Evolutionary conservation across 1,284 basidiomycete genomes (phyloP), one percentile per base, ranked within the genome.

Genomic region (Sanghuangporus baumii): DNA sequence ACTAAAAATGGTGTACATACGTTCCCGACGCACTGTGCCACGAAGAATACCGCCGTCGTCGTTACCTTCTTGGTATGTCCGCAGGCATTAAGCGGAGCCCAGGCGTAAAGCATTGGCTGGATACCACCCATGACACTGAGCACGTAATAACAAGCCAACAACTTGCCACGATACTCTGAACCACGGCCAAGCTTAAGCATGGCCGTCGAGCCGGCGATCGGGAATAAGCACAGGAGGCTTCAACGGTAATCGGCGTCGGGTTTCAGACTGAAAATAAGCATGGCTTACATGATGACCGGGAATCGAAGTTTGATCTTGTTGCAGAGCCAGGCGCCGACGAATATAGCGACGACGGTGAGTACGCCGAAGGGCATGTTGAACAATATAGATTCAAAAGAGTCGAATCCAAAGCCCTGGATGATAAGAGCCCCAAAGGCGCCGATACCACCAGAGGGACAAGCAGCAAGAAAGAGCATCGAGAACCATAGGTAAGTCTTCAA

Each of bases 301-400:
- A 76, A 82, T 63, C 81, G 78, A 37, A 81, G 71, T 69, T 81
- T 81, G 67, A 79, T 75, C 60, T 73, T 73, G 65, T 77, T 80
- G 26, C 79, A 78, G 40, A 82, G 68, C 50, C 67, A 76, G 41
- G 78, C 81, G 5, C 74, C 68, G 43, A 71, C 50, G 23, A 81
- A 68, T 48, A 77, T 76, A 36, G 76, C 51, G 63, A 77, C 67
- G 55, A 84, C 76, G 67, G 80, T 78, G 57, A 82, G 71, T n/a
- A 73, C 77, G 36, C 74, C 73, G 62, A 81, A 81, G 1, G 81
- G 81, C 55, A 82, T 78, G 60, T 80, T 78, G 67, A 82, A 75
- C 23, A 82, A 68, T 9, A 81, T 77, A 1, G 79, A 79, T 14
- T 78, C 61, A 55, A 78, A 77, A 9, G 65, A 68, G 14, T 59